Evolutionary conservation across 2,329 filamentous ascomycete species (phyloP), one percentile per base, ranked within the genome.

Genomic region (Claviceps pusilla): DNA sequence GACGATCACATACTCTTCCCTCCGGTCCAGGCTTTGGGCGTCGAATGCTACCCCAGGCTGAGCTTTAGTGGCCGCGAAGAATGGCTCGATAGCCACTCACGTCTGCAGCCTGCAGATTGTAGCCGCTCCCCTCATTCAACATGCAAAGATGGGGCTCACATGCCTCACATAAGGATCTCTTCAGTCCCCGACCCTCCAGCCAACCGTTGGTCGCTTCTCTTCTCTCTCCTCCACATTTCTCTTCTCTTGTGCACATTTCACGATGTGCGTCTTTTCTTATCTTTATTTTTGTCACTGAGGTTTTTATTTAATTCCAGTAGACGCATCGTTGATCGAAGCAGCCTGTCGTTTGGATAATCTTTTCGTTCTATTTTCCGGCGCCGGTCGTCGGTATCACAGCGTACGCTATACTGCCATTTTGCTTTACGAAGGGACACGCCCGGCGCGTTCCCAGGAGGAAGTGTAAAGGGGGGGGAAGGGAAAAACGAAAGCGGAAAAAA

Each of bases 311-410:
- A 56, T 63, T 62, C 53, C 57, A 56, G 57, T 65, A 66, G 65
- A 65, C 54, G 64, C 65, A 69, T 72, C 68, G 70, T 73, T 72
- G 71, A 73, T 57, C 71, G 68, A 71, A 65, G 68, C 66, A 69
- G 66, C 67, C 70, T 68, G 64, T 71, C 69, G 60, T 71, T 71
- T 60, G 29, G 7, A 48, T 28, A 41, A 29, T 46, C 61, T 64
- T 59, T 28, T 9, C 49, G 39, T 52, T 56, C 53, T 55, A 45
- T 50, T 53, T 52, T 58, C 59, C 57, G 68, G 65, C 67, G 69
- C 70, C 57, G 69, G 70, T 52, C 69, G 68, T 71, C 66, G 54
- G 63, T 52, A 55, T 49, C 49, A 47, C 51, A 54, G 35, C 49
- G 37, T 55, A 53, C 56, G 57, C 61, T 57, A 52, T 51, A 42